A percentile compares a stretch with the other conserved stretches of the same genome.
Conservation (phyloP, 306 rosid genomes). For the Medicago ruthenica region DNA sequence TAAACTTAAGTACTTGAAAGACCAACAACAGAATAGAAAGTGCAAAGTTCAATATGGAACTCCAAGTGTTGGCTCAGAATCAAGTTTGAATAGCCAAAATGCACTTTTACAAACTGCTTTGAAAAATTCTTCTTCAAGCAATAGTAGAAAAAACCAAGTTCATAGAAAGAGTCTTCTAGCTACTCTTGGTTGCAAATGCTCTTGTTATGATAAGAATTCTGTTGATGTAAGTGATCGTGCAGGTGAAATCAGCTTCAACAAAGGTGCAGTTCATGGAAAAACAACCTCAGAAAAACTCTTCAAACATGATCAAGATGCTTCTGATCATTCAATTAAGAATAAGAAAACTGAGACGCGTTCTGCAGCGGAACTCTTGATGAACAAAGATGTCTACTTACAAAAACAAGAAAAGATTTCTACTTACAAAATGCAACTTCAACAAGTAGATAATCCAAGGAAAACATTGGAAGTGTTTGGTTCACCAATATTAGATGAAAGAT, state of each 20-base stretch:
- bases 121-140: slow-evolving; percentile 48
- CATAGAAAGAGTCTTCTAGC: slow-evolving; percentile 61
- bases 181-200: slow-evolving; percentile 70
- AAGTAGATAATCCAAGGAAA: slow-evolving; percentile 52
- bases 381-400: slow-evolving; percentile 41
- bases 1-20: slow-evolving; percentile 41
- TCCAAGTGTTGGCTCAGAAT: slow-evolving; percentile 75
- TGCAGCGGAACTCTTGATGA: slow-evolving; percentile 32
- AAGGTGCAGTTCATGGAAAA: slow-evolving; percentile 46
- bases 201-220: slow-evolving; percentile 70
- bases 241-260: slow-evolving; percentile 68
- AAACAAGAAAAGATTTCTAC: slow-evolving; percentile 39
- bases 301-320: slow-evolving; percentile 43
- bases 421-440: slow-evolving; percentile 48
- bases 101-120: slow-evolving; percentile 49
- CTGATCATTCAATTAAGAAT: slow-evolving; percentile 41
- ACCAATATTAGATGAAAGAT: slow-evolving; percentile 53
- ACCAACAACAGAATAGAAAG: slow-evolving; percentile 41
- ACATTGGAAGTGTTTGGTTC: slow-evolving; percentile 84
- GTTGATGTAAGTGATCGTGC: slow-evolving; percentile 58
- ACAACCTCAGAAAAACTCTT: slow-evolving; percentile 39
- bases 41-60: slow-evolving; percentile 53
- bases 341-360: slow-evolving; percentile 37
- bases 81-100: slow-evolving; percentile 86
- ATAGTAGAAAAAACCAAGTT: slow-evolving; percentile 32